phyloP scores from a whole-genome alignment of 345 rosid genomes.

The Nasturtium officinale region DNA sequence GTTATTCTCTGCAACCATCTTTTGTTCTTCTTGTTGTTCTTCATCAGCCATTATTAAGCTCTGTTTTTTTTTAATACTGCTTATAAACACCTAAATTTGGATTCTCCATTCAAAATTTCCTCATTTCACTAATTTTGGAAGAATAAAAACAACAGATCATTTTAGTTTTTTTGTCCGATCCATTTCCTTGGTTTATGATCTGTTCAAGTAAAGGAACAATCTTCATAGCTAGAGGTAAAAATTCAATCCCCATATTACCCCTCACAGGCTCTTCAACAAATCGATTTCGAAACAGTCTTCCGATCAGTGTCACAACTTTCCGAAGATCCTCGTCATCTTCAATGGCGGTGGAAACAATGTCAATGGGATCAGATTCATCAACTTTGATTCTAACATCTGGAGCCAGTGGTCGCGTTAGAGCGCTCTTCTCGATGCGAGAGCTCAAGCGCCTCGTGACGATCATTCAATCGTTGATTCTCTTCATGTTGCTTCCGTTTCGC shows the following conservation, averaged over 20 bases:
- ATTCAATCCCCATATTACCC: conserved; percentile 15
- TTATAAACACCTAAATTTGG: conserved; percentile 34
- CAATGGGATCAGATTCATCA: conserved; percentile 44
- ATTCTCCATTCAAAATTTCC: neutral
- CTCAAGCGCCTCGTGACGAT: conserved; percentile 49
- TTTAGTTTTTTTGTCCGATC: neutral
- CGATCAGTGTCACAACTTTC: neutral
- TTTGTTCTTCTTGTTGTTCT: neutral
- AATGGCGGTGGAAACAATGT: conserved; percentile 51
- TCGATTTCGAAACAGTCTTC: neutral
- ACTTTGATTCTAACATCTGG: conserved; percentile 76
- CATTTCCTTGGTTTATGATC: conserved; percentile 43
- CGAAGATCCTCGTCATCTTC: conserved; percentile 30
- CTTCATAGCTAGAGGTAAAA: conserved; percentile 15
- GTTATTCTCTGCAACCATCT: conserved; percentile 1
- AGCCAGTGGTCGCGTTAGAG: conserved; percentile 77
- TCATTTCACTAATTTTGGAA: conserved; percentile 35
- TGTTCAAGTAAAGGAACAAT: conserved; percentile 39
- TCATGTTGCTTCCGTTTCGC: conserved; percentile 63
- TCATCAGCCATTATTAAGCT: conserved; percentile 28
- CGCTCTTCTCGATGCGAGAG: conserved; percentile 60
- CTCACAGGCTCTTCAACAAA: neutral
- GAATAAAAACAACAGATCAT: neutral
- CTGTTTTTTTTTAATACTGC: conserved; percentile 16
- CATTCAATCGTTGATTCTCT: conserved; percentile 52